Evolutionary conservation across 1,284 basidiomycete species (phyloP).

Genomic region (Ganoderma resinaceum): DNA sequence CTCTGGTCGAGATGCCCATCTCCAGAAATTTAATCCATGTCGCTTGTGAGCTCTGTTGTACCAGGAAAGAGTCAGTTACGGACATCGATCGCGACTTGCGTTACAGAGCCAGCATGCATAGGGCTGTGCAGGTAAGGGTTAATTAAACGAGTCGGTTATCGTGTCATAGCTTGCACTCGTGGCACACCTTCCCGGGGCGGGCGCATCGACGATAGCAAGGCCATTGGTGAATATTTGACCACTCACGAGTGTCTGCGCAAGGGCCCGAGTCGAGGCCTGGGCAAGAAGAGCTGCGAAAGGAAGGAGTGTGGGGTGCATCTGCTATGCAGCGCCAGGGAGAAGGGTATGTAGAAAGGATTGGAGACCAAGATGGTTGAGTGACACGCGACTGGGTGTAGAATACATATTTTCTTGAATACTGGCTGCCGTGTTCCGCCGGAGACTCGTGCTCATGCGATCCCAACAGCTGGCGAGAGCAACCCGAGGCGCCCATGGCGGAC

Average conservation of each 20-base stretch:
- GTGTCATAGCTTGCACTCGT: background rate
- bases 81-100: conserved; percentile 55
- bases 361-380: background rate
- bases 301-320: conserved; percentile 35
- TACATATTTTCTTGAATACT: conserved; percentile 4
- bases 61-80: conserved; percentile 14
- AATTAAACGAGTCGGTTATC: background rate
- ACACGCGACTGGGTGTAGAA: background rate
- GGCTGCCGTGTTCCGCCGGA: background rate
- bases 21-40: conserved; percentile 53
- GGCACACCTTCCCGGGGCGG: conserved; percentile 50
- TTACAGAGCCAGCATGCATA: conserved; percentile 44
- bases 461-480: conserved; percentile 22
- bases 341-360: background rate
- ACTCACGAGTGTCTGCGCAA: conserved; percentile 42
- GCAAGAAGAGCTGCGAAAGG: conserved; percentile 24
- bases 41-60: background rate
- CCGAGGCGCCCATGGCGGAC: conserved; percentile 19
- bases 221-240: conserved; percentile 57
- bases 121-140: conserved; percentile 27
- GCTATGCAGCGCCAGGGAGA: conserved; percentile 5
- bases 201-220: conserved; percentile 57
- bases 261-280: conserved; percentile 9
- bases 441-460: conserved; percentile 12
- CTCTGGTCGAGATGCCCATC: conserved; percentile 51